phyloP scores from a whole-genome alignment of 345 rosid species.

The Raphanus raphanistrum region DNA sequence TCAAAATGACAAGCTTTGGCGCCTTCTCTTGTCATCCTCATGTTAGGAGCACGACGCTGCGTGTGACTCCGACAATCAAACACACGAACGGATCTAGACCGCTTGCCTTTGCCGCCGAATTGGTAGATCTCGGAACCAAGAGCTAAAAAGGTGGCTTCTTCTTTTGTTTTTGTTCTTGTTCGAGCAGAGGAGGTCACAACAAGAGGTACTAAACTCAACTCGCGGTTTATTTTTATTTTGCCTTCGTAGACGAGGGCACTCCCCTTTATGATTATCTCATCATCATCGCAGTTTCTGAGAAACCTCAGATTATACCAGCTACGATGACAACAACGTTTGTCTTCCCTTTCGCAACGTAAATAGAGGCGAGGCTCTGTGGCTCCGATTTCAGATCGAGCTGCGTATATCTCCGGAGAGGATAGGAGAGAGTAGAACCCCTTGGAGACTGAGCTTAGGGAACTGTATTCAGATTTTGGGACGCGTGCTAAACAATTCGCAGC shows the following conservation, averaged over 20 bases:
- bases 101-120: conserved; percentile 46
- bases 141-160: conserved; percentile 34
- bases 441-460: conserved; percentile 55
- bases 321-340: background rate
- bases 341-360: conserved; percentile 35
- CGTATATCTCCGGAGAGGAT: conserved; percentile 52
- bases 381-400: conserved; percentile 51
- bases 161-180: too few relatives aligned
- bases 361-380: conserved; percentile 48
- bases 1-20: conserved; percentile 50
- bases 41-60: background rate
- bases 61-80: background rate
- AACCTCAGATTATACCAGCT: conserved; percentile 7
- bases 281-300: background rate
- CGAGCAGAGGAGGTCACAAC: background rate
- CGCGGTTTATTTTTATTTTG: background rate
- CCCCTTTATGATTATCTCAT: background rate
- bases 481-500: conserved; percentile 56
- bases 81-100: background rate
- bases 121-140: conserved; percentile 51
- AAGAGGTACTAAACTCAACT: background rate
- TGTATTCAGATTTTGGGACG: conserved; percentile 49
- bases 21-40: conserved; percentile 57
- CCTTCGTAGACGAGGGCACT: background rate
- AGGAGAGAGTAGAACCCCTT: conserved; percentile 51